phyloP scores from a whole-genome alignment of 73 alveolate species.

The Tetrahymena borealis region DNA sequence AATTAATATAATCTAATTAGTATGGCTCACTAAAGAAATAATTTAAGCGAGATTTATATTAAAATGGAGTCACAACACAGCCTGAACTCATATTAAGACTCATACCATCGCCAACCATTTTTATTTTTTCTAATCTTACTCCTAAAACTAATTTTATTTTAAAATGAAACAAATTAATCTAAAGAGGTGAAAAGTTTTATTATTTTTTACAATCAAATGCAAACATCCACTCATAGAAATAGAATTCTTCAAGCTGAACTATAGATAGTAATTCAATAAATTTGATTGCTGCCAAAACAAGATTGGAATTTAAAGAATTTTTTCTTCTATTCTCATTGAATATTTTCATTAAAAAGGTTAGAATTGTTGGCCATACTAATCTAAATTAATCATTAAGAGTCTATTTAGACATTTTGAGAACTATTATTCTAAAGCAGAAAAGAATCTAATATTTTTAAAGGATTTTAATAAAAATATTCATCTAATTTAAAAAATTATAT shows the following conservation, averaged over 20 bases:
- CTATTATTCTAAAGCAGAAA: constrained; percentile 27
- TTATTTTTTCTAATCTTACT: neutral
- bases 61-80: constrained; percentile 18
- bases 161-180: neutral
- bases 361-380: constrained; percentile 26
- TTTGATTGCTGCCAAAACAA: constrained; percentile 21
- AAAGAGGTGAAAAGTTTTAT: neutral
- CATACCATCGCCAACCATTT: neutral
- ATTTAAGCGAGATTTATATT: constrained; percentile 27
- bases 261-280: constrained; percentile 22
- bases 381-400: constrained; percentile 23
- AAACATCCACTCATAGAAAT: constrained; percentile 44
- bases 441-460: neutral
- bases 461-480: neutral
- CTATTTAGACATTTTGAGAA: constrained; percentile 2
- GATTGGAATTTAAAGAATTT: neutral
- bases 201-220: constrained; percentile 31
- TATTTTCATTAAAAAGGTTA: constrained; percentile 22
- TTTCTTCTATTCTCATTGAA: constrained; percentile 25
- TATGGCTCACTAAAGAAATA: constrained; percentile 9
- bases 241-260: constrained; percentile 32
- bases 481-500: neutral
- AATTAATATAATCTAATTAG: constrained; percentile 24
- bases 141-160: neutral
- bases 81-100: neutral